Conservation (phyloP, 345 rosid species). For the Mercurialis annua region DNA sequence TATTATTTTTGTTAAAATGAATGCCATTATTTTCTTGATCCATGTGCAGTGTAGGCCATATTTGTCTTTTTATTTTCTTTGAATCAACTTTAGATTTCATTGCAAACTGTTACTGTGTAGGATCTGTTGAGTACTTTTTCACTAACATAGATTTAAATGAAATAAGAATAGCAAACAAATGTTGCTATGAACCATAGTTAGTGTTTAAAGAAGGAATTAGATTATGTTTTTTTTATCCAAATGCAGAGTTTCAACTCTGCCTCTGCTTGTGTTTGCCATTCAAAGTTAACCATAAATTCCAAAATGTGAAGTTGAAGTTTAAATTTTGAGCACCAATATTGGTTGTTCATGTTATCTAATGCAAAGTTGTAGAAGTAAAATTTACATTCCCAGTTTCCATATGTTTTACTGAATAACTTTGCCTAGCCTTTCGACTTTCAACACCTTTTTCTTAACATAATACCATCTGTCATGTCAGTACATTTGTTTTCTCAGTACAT, state of each 20-base stretch:
- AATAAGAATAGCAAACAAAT: too few species aligned
- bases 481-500: too few species aligned
- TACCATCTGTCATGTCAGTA: not conserved
- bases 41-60: not conserved
- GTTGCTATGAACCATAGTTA: not conserved
- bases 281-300: not conserved
- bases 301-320: not conserved
- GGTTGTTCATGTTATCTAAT: not conserved
- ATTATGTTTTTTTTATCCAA: not conserved
- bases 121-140: too few species aligned
- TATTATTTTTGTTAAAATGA: too few species aligned
- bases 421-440: not conserved
- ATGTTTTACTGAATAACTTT: not conserved
- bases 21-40: not conserved
- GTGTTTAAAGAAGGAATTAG: too few species aligned
- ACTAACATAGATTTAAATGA: too few species aligned
- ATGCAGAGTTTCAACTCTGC: too few species aligned
- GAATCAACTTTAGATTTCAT: not conserved
- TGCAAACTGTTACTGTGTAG: not conserved
- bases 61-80: not conserved
- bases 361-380: not conserved
- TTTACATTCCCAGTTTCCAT: not conserved
- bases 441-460: not conserved
- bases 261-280: not conserved
- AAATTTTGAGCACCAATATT: not conserved